phyloP scores from a whole-genome alignment of 352 stramenopile species.

The Globisporangium ultimum region DNA sequence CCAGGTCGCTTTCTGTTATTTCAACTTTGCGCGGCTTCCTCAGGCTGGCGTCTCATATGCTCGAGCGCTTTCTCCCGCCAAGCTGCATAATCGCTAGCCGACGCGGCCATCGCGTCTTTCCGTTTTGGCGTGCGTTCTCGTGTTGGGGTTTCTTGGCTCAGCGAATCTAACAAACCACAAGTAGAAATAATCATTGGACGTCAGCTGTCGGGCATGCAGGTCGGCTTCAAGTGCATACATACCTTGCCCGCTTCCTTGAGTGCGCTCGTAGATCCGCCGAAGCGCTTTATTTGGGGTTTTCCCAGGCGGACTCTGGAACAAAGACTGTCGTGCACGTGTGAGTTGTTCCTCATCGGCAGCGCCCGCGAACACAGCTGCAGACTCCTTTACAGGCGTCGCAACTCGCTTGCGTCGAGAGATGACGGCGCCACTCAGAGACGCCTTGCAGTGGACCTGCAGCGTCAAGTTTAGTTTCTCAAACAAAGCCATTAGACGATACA shows the following conservation, averaged over 20 bases:
- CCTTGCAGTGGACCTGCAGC: conserved; percentile 35
- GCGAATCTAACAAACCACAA: background rate
- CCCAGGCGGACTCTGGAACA: background rate
- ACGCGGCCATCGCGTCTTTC: background rate
- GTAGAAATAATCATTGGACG: background rate
- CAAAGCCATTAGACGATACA: background rate
- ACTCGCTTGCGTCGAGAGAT: conserved; percentile 31
- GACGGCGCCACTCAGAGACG: conserved; percentile 36
- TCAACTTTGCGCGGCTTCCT: background rate
- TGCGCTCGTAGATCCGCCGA: conserved; percentile 8
- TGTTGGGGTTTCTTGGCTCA: background rate
- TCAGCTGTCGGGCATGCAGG: background rate
- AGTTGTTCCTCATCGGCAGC: conserved; percentile 1
- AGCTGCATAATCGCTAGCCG: conserved; percentile 8
- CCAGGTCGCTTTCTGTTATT: background rate
- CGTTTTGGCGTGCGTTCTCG: background rate
- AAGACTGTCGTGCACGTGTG: background rate
- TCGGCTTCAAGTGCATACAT: too few relatives aligned
- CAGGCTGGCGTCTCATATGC: conserved; percentile 6
- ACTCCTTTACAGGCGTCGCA: background rate
- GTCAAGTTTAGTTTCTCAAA: conserved; percentile 1
- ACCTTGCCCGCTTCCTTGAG: conserved; percentile 3
- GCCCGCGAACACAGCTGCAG: background rate
- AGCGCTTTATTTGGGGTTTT: conserved; percentile 9
- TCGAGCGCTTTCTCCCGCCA: conserved; percentile 9